phyloP scores from a whole-genome alignment of 2,329 filamentous ascomycete genomes.

The Atkinsonella texensis region DNA sequence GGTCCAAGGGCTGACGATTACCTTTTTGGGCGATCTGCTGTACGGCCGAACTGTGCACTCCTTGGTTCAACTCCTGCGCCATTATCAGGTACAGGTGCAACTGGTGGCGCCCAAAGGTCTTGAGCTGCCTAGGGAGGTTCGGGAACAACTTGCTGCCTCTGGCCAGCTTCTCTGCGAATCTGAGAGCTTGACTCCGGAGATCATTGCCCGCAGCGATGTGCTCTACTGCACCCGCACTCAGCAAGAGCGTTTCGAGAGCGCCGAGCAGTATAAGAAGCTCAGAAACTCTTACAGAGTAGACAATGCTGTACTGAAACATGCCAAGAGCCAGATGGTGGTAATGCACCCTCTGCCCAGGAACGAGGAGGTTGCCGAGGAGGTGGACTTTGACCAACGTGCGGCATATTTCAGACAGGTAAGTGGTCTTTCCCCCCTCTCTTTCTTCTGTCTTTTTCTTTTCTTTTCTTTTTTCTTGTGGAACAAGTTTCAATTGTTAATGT shows the following conservation, averaged over 20 bases:
- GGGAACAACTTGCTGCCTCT: conserved; percentile 56
- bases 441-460: background rate
- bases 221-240: conserved; percentile 96
- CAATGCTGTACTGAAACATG: conserved; percentile 78
- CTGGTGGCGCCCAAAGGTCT: conserved; percentile 76
- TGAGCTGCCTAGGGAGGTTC: conserved; percentile 62
- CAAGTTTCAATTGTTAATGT: background rate
- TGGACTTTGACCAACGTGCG: conserved; percentile 92
- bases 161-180: conserved; percentile 70
- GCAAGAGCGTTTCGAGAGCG: conserved; percentile 83
- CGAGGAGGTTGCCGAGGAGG: conserved; percentile 85
- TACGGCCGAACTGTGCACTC: conserved; percentile 95
- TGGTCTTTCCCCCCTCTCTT: conserved; percentile 13
- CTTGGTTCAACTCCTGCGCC: conserved; percentile 80
- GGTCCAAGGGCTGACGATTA: conserved; percentile 89
- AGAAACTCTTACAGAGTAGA: conserved; percentile 85
- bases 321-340: conserved; percentile 87
- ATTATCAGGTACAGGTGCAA: conserved; percentile 92
- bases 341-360: conserved; percentile 94
- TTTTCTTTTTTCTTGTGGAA: background rate
- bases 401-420: conserved; percentile 99
- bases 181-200: conserved; percentile 71
- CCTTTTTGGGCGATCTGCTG: conserved; percentile 84
- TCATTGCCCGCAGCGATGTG: conserved; percentile 77
- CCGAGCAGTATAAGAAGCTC: conserved; percentile 70